phyloP scores from a whole-genome alignment of 2,329 filamentous ascomycete genomes.

The Cladosporium velox region DNA sequence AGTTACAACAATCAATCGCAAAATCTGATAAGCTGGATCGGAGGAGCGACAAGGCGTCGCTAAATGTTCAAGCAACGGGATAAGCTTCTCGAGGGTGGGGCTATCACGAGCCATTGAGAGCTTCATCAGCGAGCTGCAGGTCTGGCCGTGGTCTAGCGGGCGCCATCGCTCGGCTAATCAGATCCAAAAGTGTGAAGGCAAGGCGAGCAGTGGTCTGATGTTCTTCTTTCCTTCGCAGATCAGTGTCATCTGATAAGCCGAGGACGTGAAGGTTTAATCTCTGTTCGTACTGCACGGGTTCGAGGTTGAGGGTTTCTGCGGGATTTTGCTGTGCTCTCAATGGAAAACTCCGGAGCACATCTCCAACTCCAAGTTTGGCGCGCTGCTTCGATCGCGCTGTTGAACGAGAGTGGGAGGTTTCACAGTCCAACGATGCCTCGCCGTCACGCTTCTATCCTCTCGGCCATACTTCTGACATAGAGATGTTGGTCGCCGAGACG shows the following conservation, averaged over 20 bases:
- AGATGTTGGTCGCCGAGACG: neutral
- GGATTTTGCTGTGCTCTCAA: neutral
- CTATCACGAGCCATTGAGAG: slow-evolving; percentile 5
- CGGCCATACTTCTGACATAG: neutral
- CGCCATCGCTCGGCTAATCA: slow-evolving; percentile 11
- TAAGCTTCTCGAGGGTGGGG: slow-evolving; percentile 1
- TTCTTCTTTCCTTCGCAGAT: neutral
- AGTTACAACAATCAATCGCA: neutral
- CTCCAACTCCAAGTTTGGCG: neutral
- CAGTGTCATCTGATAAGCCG: neutral
- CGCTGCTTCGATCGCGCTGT: neutral
- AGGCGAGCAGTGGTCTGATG: neutral
- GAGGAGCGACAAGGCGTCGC: slow-evolving; percentile 9
- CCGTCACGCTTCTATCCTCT: neutral
- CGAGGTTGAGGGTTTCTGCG: neutral
- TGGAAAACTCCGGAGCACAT: neutral
- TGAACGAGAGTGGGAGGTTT: neutral
- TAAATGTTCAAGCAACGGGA: slow-evolving; percentile 4
- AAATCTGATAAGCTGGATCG: slow-evolving; percentile 6
- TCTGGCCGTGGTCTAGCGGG: slow-evolving; percentile 9
- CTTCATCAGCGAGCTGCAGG: slow-evolving; percentile 1
- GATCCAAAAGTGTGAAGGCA: neutral
- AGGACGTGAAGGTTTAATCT: neutral
- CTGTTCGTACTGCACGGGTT: neutral
- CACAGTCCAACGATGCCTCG: neutral